A percentile compares a stretch with the other conserved stretches of the same genome.
phyloP scores from a whole-genome alignment of 2,329 filamentous ascomycete genomes.

The Macrophomina phaseolina region DNA sequence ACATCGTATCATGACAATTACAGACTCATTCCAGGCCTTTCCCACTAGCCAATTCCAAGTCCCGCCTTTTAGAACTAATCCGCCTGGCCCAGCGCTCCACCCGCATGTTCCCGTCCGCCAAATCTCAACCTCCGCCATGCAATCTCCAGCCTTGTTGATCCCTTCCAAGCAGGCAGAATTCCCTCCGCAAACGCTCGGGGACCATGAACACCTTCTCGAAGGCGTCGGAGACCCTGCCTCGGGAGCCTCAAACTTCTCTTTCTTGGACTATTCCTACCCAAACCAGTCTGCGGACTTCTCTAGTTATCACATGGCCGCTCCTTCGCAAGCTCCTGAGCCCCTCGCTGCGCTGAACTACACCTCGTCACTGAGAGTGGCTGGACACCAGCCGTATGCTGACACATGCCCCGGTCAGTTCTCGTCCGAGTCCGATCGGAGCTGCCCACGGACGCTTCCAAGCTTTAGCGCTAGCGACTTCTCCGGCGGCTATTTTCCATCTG shows the following conservation, averaged over 20 bases:
- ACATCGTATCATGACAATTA: slow-evolving; percentile 42
- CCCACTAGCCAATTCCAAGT: slow-evolving; percentile 34
- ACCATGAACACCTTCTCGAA: slow-evolving; percentile 3
- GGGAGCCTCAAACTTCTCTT: not conserved
- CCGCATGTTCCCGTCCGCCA: slow-evolving; percentile 18
- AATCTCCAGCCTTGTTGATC: slow-evolving; percentile 16
- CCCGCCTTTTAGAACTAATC: slow-evolving; percentile 30
- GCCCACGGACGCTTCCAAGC: slow-evolving; percentile 27
- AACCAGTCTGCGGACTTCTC: slow-evolving; percentile 29
- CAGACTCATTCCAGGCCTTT: slow-evolving; percentile 37
- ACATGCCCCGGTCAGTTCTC: slow-evolving; percentile 33
- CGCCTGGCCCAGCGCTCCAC: slow-evolving; percentile 33
- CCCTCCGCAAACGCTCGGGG: slow-evolving; percentile 10
- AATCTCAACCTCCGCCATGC: slow-evolving; percentile 20
- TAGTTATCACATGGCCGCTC: slow-evolving; percentile 29
- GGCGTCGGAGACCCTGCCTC: not conserved
- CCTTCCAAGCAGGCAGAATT: slow-evolving; percentile 19
- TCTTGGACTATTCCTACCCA: slow-evolving; percentile 5
- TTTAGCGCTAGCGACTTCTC: not conserved
- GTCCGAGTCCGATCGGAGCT: slow-evolving; percentile 30
- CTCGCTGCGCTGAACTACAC: slow-evolving; percentile 31
- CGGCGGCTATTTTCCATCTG: slow-evolving; percentile 10
- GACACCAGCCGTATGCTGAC: not conserved
- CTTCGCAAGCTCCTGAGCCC: slow-evolving; percentile 22
- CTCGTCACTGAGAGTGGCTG: not conserved